A percentile compares a stretch with the other conserved stretches of the same genome.
These are phyloP conservation scores for Cystofilobasidium ferigula DNA, from an alignment of 768 basidiomycete genomes.

Conservation along the genomic window DNA sequence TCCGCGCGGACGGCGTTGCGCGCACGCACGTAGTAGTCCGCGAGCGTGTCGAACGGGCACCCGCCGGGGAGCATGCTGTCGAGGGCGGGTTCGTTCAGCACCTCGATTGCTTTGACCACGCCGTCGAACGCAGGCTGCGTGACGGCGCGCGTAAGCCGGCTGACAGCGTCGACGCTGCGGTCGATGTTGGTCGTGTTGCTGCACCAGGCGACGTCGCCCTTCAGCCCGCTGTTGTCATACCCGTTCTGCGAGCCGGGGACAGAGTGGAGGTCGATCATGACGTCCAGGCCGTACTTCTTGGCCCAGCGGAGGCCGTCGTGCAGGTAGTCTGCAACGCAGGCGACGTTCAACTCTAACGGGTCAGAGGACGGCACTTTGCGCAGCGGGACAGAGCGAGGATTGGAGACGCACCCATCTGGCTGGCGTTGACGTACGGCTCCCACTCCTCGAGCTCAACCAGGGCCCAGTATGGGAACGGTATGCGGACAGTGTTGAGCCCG, in stretches of 20 bases:
- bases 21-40: slow-evolving; percentile 11
- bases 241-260: slow-evolving; percentile 20
- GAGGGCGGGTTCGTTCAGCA: slow-evolving; percentile 20
- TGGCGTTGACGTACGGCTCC: slow-evolving; percentile 21
- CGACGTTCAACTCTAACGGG: background rate
- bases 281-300: slow-evolving; percentile 16
- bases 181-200: slow-evolving; percentile 22
- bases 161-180: slow-evolving; percentile 5
- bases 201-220: background rate
- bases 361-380: background rate
- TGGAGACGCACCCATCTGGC: slow-evolving; percentile 5
- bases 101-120: slow-evolving; percentile 22
- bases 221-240: slow-evolving; percentile 8
- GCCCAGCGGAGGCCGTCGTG: slow-evolving; percentile 15
- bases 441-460: slow-evolving; percentile 4
- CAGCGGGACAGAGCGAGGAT: too few species aligned
- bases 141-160: background rate
- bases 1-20: slow-evolving; percentile 14
- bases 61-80: background rate
- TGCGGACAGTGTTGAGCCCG: slow-evolving; percentile 20
- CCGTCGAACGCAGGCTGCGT: slow-evolving; percentile 9
- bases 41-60: background rate
- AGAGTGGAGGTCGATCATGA: slow-evolving; percentile 22
- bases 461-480: slow-evolving; percentile 23
- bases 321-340: slow-evolving; percentile 1